phyloP scores from a whole-genome alignment of 164 flowering plant species.

The Vitis riparia region DNA sequence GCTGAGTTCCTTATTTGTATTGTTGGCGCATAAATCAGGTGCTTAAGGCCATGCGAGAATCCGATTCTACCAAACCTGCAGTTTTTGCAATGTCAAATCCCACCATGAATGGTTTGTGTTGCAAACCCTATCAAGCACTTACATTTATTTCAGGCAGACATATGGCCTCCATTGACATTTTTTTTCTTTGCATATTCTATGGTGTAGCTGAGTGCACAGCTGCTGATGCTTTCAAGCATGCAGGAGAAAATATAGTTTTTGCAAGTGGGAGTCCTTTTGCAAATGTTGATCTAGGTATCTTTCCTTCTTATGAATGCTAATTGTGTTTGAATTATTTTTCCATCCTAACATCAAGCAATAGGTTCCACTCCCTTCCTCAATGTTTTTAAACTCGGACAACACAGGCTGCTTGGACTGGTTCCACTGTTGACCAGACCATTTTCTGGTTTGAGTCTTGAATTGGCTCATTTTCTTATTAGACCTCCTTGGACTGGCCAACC shows the following conservation, averaged over 20 bases:
- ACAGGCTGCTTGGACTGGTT: no score
- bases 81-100: slow-evolving; percentile 95
- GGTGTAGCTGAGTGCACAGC: slow-evolving; percentile 95
- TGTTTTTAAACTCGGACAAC: no score
- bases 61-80: slow-evolving; percentile 87
- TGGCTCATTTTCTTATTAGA: neutral
- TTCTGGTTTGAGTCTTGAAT: neutral
- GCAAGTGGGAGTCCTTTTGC: slow-evolving; percentile 98
- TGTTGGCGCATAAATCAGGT: slow-evolving; percentile 49
- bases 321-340: neutral
- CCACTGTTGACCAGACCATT: neutral
- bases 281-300: slow-evolving; percentile 77
- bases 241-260: slow-evolving; percentile 87
- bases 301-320: slow-evolving; percentile 5
- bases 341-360: neutral
- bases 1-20: slow-evolving; percentile 1
- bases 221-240: slow-evolving; percentile 86
- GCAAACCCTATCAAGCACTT: neutral
- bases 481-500: no score
- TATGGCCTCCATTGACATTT: slow-evolving; percentile 1
- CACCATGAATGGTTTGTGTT: slow-evolving; percentile 78
- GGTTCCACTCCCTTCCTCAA: neutral
- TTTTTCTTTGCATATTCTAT: slow-evolving; percentile 16
- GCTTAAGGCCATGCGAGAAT: slow-evolving; percentile 86
- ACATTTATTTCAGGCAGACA: neutral